phyloP scores from a whole-genome alignment of 1,284 basidiomycete genomes.

The Ceratobasidium sp. region DNA sequence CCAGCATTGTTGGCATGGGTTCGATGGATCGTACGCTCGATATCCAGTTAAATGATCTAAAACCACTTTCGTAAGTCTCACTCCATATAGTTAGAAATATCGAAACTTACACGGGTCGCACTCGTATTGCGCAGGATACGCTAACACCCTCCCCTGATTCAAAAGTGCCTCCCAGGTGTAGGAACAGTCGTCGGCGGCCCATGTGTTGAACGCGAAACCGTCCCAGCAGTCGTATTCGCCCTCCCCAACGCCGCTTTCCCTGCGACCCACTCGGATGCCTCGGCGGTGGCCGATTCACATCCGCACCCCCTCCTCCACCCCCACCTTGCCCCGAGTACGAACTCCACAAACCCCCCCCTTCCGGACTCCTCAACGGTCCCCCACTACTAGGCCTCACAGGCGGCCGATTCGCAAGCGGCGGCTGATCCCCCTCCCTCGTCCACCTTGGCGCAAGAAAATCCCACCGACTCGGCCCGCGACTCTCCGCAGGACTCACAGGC shows the following conservation, averaged over 20 bases:
- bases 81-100: constrained; percentile 40
- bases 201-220: constrained; percentile 44
- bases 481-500: not conserved
- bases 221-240: constrained; percentile 36
- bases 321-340: constrained; percentile 14
- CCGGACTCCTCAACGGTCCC: not conserved
- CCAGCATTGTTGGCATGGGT: constrained; percentile 81
- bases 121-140: constrained; percentile 72
- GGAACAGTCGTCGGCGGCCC: constrained; percentile 73
- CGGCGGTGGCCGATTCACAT: constrained; percentile 30
- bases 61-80: not conserved
- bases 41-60: constrained; percentile 79
- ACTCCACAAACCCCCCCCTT: constrained; percentile 25
- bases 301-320: not conserved
- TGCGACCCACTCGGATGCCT: constrained; percentile 21
- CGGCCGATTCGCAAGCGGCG: not conserved
- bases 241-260: not conserved
- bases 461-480: not conserved
- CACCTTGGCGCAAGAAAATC: not conserved
- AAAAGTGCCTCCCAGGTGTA: constrained; percentile 75
- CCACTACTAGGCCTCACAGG: constrained; percentile 5
- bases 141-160: constrained; percentile 69
- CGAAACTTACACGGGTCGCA: constrained; percentile 72
- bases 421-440: not conserved
- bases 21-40: constrained; percentile 72